Base-by-base conservation (phyloP, 2,329 filamentous ascomycete genomes). In the Botrytis fabae region DNA sequence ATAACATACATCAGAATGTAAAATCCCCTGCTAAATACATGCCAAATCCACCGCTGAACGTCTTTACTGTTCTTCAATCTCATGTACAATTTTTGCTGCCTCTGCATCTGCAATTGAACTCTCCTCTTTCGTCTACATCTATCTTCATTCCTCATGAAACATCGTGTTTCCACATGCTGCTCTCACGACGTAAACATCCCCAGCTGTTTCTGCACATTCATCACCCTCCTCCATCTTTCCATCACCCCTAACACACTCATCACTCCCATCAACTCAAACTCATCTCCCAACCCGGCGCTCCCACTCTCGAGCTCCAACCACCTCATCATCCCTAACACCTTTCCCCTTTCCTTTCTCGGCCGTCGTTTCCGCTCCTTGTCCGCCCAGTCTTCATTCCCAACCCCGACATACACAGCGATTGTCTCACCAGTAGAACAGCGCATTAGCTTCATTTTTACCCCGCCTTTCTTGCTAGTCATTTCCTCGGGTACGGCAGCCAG, bases 351-450 rank as follows among this genome's bases (percentile, higher is more conserved):
- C 32, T 48, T 76, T 32, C 61, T 74, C 66, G 76, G 42, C 35
- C 77, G 75, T 28, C 77, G 64, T 60, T 77, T 77, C 75, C 78
- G 35, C 42, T 76, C n/a, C 65, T 40, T 48, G 59, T 74, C 51
- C 46, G 70, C 61, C 75, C 60, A 64, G 44, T 48, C 72, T 44
- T 73, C 72, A 40, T 60, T 73, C 14, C 68, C 75, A 25, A 78
- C 48, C 0, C 78, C 78, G 5, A 76, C 77, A 74, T 78, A 79
- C n/a, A 79, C 78, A 10, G 77, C 78, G 1, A 79, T 74, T 16
- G 75, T 76, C 48, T 78, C 78, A 2, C 76, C 76, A 0, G 75
- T 79, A 25, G 71, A 74, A 14, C 73, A 72, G 9, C 78, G 64
- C n/a, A 79, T 70, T 18, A 79, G 46, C 44, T 78, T 79, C 70